A percentile compares a stretch with the other conserved stretches of the same genome.
These are phyloP conservation scores for Solanum hybrid DNA, from an alignment of 305 asterid genomes.

Conservation along the genomic window DNA sequence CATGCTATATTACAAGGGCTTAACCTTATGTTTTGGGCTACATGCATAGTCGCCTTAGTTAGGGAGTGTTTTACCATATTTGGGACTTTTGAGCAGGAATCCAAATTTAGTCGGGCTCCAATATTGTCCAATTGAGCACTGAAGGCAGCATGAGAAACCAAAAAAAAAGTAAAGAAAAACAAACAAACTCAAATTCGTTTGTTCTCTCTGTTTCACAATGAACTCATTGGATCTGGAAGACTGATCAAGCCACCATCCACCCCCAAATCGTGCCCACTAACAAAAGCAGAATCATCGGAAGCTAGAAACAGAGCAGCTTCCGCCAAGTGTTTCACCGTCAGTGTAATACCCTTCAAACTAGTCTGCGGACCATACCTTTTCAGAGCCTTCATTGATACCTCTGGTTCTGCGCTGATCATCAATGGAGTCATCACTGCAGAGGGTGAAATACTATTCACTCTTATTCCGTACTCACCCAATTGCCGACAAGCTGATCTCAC, in stretches of 20 bases:
- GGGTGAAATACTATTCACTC: constrained; percentile 39
- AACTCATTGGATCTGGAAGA: constrained; percentile 3
- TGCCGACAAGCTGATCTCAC: constrained; percentile 30
- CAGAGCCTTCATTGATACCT: not conserved
- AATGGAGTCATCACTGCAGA: constrained; percentile 19
- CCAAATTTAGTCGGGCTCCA: not conserved
- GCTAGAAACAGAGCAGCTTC: constrained; percentile 35
- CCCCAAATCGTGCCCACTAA: constrained; percentile 28
- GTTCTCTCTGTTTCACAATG: not conserved
- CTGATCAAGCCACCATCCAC: constrained; percentile 32
- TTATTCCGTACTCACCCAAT: constrained; percentile 31
- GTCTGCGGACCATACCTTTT: constrained; percentile 8
- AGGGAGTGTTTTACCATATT: not conserved
- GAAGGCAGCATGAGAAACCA: not conserved
- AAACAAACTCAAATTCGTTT: not conserved
- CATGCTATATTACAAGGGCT: too few species aligned
- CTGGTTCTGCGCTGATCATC: not conserved
- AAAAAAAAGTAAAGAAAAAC: not conserved
- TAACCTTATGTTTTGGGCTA: too few species aligned
- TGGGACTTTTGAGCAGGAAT: too few species aligned
- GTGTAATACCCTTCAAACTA: constrained; percentile 26
- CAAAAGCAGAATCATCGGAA: constrained; percentile 32
- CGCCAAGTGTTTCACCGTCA: constrained; percentile 23
- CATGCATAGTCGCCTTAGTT: too few species aligned
- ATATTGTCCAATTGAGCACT: too few species aligned